phyloP scores from a whole-genome alignment of 768 basidiomycete genomes.

The Ephemerocybe angulata region DNA sequence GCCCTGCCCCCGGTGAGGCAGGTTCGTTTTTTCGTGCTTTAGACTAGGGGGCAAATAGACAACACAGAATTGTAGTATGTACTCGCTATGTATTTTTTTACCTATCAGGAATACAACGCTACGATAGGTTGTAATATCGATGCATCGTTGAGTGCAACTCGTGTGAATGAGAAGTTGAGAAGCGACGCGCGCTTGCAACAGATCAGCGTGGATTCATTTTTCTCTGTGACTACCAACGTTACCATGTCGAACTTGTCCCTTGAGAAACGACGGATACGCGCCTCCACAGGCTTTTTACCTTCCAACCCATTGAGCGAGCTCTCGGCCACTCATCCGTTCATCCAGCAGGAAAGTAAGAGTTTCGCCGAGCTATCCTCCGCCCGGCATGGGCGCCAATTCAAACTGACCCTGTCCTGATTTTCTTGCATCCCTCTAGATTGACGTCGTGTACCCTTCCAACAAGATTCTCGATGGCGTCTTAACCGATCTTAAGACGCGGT shows the following conservation, averaged over 20 bases:
- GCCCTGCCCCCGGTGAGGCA: neutral
- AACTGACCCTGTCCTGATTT: neutral
- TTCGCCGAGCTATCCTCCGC: neutral
- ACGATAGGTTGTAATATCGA: neutral
- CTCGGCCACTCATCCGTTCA: slow-evolving; percentile 35
- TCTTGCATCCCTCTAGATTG: slow-evolving; percentile 47
- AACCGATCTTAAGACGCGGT: slow-evolving; percentile 37
- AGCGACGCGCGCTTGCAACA: too few relatives aligned
- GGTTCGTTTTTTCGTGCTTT: slow-evolving; percentile 5
- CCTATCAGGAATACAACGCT: slow-evolving; percentile 3
- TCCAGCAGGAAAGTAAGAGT: slow-evolving; percentile 37
- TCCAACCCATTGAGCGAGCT: slow-evolving; percentile 20
- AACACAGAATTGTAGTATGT: slow-evolving; percentile 8
- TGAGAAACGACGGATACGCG: slow-evolving; percentile 15
- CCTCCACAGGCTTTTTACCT: slow-evolving; percentile 10
- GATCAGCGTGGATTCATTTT: neutral
- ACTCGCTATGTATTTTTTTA: slow-evolving; percentile 13
- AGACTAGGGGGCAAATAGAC: too few relatives aligned
- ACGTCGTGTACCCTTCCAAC: slow-evolving; percentile 55
- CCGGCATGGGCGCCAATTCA: neutral
- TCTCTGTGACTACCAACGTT: neutral
- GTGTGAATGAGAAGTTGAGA: too few relatives aligned
- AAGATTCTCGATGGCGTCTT: slow-evolving; percentile 37
- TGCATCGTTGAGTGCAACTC: too few relatives aligned
- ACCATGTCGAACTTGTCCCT: neutral